Base-by-base conservation (phyloP, 306 rosid genomes). In the Cyamopsis tetragonoloba region DNA sequence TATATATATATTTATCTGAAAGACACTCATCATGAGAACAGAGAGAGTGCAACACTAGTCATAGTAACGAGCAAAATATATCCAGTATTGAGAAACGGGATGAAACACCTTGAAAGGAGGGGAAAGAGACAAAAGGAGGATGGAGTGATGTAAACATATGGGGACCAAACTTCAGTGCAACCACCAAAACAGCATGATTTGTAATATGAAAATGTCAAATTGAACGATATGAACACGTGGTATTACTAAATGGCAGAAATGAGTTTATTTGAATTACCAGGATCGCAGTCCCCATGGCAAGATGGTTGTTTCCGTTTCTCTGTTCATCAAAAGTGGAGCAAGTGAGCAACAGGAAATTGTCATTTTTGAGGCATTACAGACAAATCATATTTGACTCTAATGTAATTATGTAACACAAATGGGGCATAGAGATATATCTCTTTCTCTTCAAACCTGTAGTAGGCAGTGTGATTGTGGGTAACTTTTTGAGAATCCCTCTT, bases 381-480 rank as follows among this genome's bases (percentile, higher is more conserved):
- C n/a, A 23, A 68, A 62, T n/a, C n/a, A n/a, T n/a, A n/a, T n/a
- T n/a, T 5, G 12, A 46, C 4, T 5, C 7, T 24, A 17, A 31
- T 13, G 17, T 26, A 30, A 27, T 26, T 0, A 7, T 34, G 46
- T 12, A 35, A 34, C 11, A 2, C 5, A 39, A 53, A 68, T 14
- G 18, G 48, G 35, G n/a, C 49, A 50, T 0, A 7, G 5, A 49
- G 26, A 57, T 32, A 8, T 17, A n/a, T n/a, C n/a, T n/a, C n/a
- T n/a, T n/a, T n/a, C n/a, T 63, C 6, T 20, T 20, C 0, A 3
- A 66, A 82, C 86, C 86, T 57, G 74, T 48, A 76, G 12, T 8
- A 42, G 64, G 62, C 56, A 51, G 2, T 4, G 50, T n/a, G 28
- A 51, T 24, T 1, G 49, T 7, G 28, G 60, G 49, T n/a, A 19